Evolutionary conservation across 169 alveolate species (phyloP), one percentile per base, ranked within the genome.

Genomic region (Ichthyophthirius multifiliis): DNA sequence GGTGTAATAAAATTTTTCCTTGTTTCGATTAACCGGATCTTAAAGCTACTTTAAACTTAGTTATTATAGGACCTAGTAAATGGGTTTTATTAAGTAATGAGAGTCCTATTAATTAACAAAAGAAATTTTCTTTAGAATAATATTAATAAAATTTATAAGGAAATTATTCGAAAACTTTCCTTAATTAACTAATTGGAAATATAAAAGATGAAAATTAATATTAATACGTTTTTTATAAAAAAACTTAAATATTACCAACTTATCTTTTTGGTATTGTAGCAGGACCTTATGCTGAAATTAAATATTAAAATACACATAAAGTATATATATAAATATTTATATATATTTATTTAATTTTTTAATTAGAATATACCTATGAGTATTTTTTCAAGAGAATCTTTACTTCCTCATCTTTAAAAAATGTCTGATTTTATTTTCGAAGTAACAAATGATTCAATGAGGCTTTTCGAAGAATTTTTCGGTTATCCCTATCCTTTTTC

Each of bases 1-100:
- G 85, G 75, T 89, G 94, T 41, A 88, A 93, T 81, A 83, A 86
- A 74, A 81, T 85, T 48, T 81, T 93, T 79, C 95, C 96, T 43
- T 86, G 93, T 74, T 89, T 93, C 71, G 96, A 93, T 85, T 83
- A 93, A 78, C 96, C 96, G 18, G 94, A 93, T 83, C 64, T 93
- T 16, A 93, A 93, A 82, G 96, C 96, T 1, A 74, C 87, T 12
- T 79, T 88, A 30, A 65, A 48, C 39, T 62, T 89, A 2, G 62
- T 82, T 32, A 86, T 86, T 10, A 74, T 89, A 34, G 83, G 93
- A n/a, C 94, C 93, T 16, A 41, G 77, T 31, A 88, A 77, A 23
- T 93, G 96, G 96, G 62, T 71, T 4, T 91, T 89, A 3, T 43
- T 93, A 6, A 71, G 94, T 13, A 88, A 83, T 67, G 90, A 84